Base-by-base conservation (phyloP, 2,329 filamentous ascomycete species). In the Aspergillus calidoustus region DNA sequence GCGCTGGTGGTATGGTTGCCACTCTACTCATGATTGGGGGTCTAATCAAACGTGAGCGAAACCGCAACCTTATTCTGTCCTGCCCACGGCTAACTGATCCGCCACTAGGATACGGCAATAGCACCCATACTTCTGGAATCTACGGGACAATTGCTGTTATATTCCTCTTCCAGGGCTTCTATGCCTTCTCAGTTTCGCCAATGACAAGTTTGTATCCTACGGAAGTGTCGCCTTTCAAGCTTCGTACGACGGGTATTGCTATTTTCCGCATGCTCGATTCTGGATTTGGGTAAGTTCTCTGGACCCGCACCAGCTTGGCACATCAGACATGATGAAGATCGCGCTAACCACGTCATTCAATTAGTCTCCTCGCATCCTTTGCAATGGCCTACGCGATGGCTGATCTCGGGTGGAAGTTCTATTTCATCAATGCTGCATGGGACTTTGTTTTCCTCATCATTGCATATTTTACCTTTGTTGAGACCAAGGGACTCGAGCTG, bases 81-180 rank as follows among this genome's bases (percentile, higher is more conserved):
- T 19, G 15, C 8, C 7, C 46, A 25, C 34, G 9, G 9, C 46
- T 23, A 22, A 15, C 13, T 4, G 19, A 5, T 8, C 13, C 22
- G 11, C 6, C 25, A 28, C 50, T 23, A 52, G 50, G 28, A n/a
- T 52, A 52, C 30, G 50, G 50, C 4, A 34, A 28, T n/a, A 52
- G 50, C 30, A 52, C 28, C 23, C 6, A 52, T n/a, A 52, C 15
- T 2, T 52, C 50, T 13, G 50, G 50, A n/a, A 52, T 52, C 15
- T 52, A 52, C 50, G 50, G 50, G 5, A 52, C 50, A 9, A 52
- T 52, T n/a, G 50, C 50, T 7, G 50, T 34, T 19, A 52, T 52
- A 8, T 52, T 52, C 30, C 50, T 52, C 17, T 52, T 52, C 31
- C 50, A 52, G 22, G 50, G 50, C 2, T 52, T 52, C 28, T 52